phyloP scores from a whole-genome alignment of 2,329 filamentous ascomycete species.

The Colletotrichum simmondsii region DNA sequence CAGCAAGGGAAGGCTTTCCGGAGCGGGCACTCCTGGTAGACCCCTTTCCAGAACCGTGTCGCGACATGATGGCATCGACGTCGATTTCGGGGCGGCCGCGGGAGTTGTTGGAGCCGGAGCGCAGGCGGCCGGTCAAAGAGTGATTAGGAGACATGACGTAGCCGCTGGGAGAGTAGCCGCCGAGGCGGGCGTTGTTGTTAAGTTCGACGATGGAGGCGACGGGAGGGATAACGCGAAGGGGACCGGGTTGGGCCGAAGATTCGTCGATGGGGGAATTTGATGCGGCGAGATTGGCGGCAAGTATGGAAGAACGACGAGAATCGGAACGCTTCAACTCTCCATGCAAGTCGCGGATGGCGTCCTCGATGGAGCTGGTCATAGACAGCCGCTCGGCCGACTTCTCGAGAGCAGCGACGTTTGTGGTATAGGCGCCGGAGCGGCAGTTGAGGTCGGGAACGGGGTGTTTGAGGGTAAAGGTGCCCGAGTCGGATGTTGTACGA shows the following conservation, averaged over 20 bases:
- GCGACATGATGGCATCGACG: constrained; percentile 54
- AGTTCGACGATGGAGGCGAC: constrained; percentile 75
- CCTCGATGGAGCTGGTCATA: constrained; percentile 79
- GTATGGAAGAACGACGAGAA: constrained; percentile 72
- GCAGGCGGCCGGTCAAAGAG: constrained; percentile 67
- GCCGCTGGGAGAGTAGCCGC: constrained; percentile 76
- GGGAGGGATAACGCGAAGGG: constrained; percentile 57
- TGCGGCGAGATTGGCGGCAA: constrained; percentile 57
- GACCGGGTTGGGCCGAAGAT: constrained; percentile 40
- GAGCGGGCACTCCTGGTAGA: constrained; percentile 63
- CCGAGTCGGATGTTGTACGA: constrained; percentile 57
- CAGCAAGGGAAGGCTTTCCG: constrained; percentile 62
- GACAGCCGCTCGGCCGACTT: constrained; percentile 80
- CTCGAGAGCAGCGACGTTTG: constrained; percentile 80
- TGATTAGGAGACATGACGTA: constrained; percentile 75
- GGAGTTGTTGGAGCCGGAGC: constrained; percentile 66
- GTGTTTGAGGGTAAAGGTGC: constrained; percentile 61
- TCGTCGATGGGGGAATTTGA: constrained; percentile 37
- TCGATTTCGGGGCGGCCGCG: constrained; percentile 53
- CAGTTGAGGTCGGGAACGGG: constrained; percentile 71
- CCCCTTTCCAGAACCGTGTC: constrained; percentile 65
- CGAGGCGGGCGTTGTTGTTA: constrained; percentile 73
- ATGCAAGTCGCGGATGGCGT: constrained; percentile 80
- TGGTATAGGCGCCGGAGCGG: constrained; percentile 69
- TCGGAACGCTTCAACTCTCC: constrained; percentile 77